Base-by-base conservation (phyloP, 1,284 basidiomycete genomes). In the Boletus hoseneyae region DNA sequence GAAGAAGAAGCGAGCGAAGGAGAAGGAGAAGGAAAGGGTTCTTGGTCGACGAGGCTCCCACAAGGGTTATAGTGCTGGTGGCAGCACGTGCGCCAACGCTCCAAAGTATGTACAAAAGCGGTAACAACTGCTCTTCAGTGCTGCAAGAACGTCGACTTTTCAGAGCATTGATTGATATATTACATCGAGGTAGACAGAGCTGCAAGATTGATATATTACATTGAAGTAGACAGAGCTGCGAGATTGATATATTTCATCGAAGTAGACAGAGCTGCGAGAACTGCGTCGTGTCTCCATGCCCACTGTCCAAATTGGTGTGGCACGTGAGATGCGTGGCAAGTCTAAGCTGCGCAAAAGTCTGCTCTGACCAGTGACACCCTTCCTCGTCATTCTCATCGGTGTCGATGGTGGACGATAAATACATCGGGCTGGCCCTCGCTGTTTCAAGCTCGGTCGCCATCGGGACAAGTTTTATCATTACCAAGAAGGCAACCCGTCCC, bases 391-490 rank as follows among this genome's bases (percentile, higher is more conserved):
- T 43, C 39, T 30, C 50, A 7, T 47, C 57, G 41, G 44, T 36
- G 47, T 52, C 56, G 50, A 91, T 91, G 87, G 74, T 91, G 29
- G 85, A 94, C 61, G 91, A 94, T 71, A 95, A 92, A 73, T 94
- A 92, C 67, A 93, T 97, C 50, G 94, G 94, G 23, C 79, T 97
- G 46, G 78, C 80, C 15, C 80, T 97, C 48, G 93, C 94, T 41
- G 72, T 96, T 50, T 85, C 86, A 18, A 82, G 90, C 57, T 89
- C 89, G n/a, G 64, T 90, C 25, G 83, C 87, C 49, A 95, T 96
- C 57, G 93, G 93, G 57, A 90, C 88, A 41, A 93, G 90, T 69
- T 94, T 93, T 70, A 95, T 97, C 67, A 93, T 97, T 65, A 97
- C 93, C 18, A 97, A 97, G 82, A 97, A 95, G 85, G 94, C 27